Percentiles rank a stretch among this genome's conserved stretches.
Conservation (phyloP, 169 alveolate genomes). For the Cytauxzoon felis region DNA sequence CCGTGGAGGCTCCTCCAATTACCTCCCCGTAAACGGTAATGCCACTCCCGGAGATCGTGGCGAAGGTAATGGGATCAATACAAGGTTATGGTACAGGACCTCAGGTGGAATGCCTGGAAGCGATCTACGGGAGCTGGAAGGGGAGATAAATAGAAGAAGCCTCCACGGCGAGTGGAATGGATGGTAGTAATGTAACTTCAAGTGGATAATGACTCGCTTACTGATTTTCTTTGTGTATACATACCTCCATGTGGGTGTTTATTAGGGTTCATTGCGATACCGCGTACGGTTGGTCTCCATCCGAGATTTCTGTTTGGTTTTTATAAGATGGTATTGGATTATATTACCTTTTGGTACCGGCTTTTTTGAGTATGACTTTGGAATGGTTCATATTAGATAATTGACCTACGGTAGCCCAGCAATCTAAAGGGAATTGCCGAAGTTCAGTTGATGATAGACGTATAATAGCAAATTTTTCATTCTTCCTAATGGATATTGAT, state of each 20-base stretch:
- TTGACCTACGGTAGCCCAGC: slow-evolving; percentile 88
- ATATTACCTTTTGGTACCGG: slow-evolving; percentile 71
- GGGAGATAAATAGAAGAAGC: too few relatives aligned
- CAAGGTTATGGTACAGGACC: too few relatives aligned
- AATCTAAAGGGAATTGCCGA: slow-evolving; percentile 79
- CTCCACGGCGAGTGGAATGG: too few relatives aligned
- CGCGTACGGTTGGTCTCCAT: slow-evolving; percentile 81
- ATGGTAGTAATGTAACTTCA: too few relatives aligned
- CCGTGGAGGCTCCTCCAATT: too few relatives aligned
- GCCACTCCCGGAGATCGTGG: too few relatives aligned
- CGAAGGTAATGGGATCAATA: too few relatives aligned
- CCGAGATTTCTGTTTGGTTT: slow-evolving; percentile 72
- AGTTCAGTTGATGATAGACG: slow-evolving; percentile 82
- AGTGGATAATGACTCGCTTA: not conserved
- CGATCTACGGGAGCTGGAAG: too few relatives aligned
- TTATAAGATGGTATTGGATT: not conserved
- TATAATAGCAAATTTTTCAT: slow-evolving; percentile 76
- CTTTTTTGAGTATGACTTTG: slow-evolving; percentile 72
- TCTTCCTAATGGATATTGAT: slow-evolving; percentile 61
- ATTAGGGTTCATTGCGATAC: slow-evolving; percentile 81
- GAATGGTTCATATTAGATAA: slow-evolving; percentile 73
- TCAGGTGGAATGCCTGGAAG: too few relatives aligned
- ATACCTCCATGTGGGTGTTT: slow-evolving; percentile 84
- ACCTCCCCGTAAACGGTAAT: too few relatives aligned
- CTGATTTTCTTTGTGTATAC: not conserved